phyloP scores from a whole-genome alignment of 805 yeast species.

The Metschnikowia amazonensis region DNA sequence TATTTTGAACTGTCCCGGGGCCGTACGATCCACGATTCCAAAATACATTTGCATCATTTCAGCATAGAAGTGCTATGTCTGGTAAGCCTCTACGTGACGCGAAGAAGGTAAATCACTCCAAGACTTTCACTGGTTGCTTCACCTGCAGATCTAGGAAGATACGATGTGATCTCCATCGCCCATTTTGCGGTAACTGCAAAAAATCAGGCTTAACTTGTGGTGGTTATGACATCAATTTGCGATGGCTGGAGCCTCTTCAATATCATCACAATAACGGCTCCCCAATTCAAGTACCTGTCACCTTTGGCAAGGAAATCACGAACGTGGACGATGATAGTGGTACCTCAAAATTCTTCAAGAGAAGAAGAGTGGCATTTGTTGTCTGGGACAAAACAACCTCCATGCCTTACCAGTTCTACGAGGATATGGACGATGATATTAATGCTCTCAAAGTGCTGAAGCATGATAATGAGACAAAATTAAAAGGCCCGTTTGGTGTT shows the following conservation, averaged over 20 bases:
- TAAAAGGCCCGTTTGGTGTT: slow-evolving; percentile 81
- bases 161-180: slow-evolving; percentile 71
- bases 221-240: slow-evolving; percentile 76
- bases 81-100: not conserved
- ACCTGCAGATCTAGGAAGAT: slow-evolving; percentile 80
- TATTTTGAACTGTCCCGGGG: not conserved
- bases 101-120: slow-evolving; percentile 26
- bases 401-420: slow-evolving; percentile 61
- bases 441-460: slow-evolving; percentile 35
- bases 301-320: slow-evolving; percentile 23
- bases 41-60: not conserved
- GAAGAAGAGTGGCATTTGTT: slow-evolving; percentile 73
- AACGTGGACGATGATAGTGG: slow-evolving; percentile 12
- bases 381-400: slow-evolving; percentile 53
- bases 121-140: slow-evolving; percentile 85
- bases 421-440: slow-evolving; percentile 75
- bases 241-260: slow-evolving; percentile 63
- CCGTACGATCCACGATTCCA: not conserved
- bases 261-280: slow-evolving; percentile 29
- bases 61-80: not conserved
- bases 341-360: slow-evolving; percentile 49
- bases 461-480: slow-evolving; percentile 38
- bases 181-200: slow-evolving; percentile 67
- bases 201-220: slow-evolving; percentile 68
- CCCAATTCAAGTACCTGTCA: slow-evolving; percentile 29